phyloP scores from a whole-genome alignment of 495 filamentous ascomycete species.

The Aspergillus indologenus region DNA sequence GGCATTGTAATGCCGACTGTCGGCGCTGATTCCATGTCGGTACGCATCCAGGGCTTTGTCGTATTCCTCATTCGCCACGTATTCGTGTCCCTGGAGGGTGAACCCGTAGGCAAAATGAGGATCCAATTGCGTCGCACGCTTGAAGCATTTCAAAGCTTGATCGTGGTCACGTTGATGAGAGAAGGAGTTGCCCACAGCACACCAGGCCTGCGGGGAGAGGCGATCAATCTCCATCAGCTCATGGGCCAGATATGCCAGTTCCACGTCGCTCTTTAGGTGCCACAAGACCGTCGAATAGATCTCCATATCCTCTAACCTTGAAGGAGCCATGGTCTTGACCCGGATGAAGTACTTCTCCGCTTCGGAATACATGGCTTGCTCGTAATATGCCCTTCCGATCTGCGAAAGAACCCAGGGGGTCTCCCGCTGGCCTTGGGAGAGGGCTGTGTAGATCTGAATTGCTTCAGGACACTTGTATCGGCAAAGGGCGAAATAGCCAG shows the following conservation, averaged over 20 bases:
- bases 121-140: slow-evolving; percentile 84
- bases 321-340: slow-evolving; percentile 70
- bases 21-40: slow-evolving; percentile 74
- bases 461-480: slow-evolving; percentile 78
- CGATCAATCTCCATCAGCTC: slow-evolving; percentile 82
- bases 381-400: slow-evolving; percentile 84
- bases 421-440: slow-evolving; percentile 75
- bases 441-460: slow-evolving; percentile 62
- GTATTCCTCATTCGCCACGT: slow-evolving; percentile 94
- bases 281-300: slow-evolving; percentile 96
- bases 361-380: slow-evolving; percentile 77
- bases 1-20: slow-evolving; percentile 90
- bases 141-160: slow-evolving; percentile 92
- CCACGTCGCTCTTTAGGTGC: slow-evolving; percentile 88
- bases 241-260: slow-evolving; percentile 87
- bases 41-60: slow-evolving; percentile 89
- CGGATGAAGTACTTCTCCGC: slow-evolving; percentile 81
- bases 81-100: slow-evolving; percentile 93
- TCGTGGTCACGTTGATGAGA: slow-evolving; percentile 94
- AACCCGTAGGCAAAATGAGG: slow-evolving; percentile 92
- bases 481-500: slow-evolving; percentile 69
- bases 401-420: slow-evolving; percentile 94
- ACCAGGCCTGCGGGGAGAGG: slow-evolving; percentile 92
- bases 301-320: slow-evolving; percentile 89
- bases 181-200: slow-evolving; percentile 90